phyloP scores from a whole-genome alignment of 2,329 filamentous ascomycete genomes.

The Chalaropsis thielavioides region DNA sequence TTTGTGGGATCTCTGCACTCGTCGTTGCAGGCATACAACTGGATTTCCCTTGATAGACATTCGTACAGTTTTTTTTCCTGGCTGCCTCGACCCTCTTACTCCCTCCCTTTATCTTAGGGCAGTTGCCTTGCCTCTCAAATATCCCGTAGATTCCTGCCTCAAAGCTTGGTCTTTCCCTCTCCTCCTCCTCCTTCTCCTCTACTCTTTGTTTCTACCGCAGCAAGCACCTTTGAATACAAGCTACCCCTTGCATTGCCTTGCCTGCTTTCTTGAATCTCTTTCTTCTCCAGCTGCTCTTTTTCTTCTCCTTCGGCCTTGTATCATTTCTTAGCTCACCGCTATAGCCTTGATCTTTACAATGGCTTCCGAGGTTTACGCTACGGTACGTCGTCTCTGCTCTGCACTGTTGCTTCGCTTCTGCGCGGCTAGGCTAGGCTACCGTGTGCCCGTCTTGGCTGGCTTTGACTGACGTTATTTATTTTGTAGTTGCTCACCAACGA shows the following conservation, averaged over 20 bases:
- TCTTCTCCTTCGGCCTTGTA: neutral
- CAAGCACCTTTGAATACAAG: neutral
- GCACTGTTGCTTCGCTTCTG: neutral
- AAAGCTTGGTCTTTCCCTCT: neutral
- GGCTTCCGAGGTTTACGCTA: conserved; percentile 13
- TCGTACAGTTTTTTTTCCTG: neutral
- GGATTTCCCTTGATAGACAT: neutral
- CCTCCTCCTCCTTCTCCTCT: conserved; percentile 15
- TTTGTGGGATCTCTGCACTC: neutral
- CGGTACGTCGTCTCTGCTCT: conserved; percentile 10
- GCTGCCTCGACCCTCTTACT: neutral
- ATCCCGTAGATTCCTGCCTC: neutral
- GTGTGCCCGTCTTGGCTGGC: no score
- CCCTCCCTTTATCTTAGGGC: neutral
- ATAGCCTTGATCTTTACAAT: conserved; percentile 10
- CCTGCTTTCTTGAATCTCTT: neutral
- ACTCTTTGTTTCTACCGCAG: neutral
- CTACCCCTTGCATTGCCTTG: neutral
- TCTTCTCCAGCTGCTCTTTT: neutral
- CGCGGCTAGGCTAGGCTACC: neutral
- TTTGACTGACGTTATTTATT: neutral
- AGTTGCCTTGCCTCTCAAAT: neutral
- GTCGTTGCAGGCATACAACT: neutral
- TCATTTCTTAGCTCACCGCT: neutral
- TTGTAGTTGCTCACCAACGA: conserved; percentile 62